Percentiles rank a stretch among this genome's conserved stretches.
These are phyloP conservation scores for Cupressus sempervirens DNA, from an alignment of 75 land plant species.

Conservation along the genomic window DNA sequence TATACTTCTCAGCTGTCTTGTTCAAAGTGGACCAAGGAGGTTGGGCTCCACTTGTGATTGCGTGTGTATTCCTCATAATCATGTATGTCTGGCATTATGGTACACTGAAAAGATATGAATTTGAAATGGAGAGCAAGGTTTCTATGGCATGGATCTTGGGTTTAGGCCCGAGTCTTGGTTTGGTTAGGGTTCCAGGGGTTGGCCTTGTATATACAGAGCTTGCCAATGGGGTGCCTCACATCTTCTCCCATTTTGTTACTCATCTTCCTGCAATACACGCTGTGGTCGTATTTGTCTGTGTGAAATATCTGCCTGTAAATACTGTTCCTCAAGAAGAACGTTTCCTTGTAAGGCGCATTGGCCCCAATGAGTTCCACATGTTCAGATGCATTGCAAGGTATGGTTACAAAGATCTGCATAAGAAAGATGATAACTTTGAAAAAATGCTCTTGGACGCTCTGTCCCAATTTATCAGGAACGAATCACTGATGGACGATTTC, in stretches of 20 bases:
- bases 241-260: constrained; percentile 57
- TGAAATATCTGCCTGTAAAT: constrained; percentile 48
- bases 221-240: constrained; percentile 49
- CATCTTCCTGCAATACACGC: constrained; percentile 60
- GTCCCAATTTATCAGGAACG: constrained; percentile 6
- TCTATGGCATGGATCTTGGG: constrained; percentile 25
- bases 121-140: constrained; percentile 46
- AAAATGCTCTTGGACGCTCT: constrained; percentile 34
- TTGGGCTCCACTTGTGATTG: constrained; percentile 38
- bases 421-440: constrained; percentile 35
- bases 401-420: constrained; percentile 48
- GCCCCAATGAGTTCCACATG: constrained; percentile 34
- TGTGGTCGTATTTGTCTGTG: constrained; percentile 42
- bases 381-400: constrained; percentile 56
- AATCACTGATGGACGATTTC: constrained; percentile 53
- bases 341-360: constrained; percentile 45
- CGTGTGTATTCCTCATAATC: constrained; percentile 21
- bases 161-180: constrained; percentile 31
- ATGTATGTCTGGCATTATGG: constrained; percentile 62
- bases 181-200: constrained; percentile 48
- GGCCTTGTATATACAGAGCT: constrained; percentile 58
- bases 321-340: constrained; percentile 46
- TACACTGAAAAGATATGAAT: constrained; percentile 23
- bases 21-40: constrained; percentile 52
- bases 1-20: constrained; percentile 49